A percentile compares a stretch with the other conserved stretches of the same genome.
Evolutionary conservation across 495 filamentous ascomycete genomes (phyloP).

Genomic region (Neurospora sp.): DNA sequence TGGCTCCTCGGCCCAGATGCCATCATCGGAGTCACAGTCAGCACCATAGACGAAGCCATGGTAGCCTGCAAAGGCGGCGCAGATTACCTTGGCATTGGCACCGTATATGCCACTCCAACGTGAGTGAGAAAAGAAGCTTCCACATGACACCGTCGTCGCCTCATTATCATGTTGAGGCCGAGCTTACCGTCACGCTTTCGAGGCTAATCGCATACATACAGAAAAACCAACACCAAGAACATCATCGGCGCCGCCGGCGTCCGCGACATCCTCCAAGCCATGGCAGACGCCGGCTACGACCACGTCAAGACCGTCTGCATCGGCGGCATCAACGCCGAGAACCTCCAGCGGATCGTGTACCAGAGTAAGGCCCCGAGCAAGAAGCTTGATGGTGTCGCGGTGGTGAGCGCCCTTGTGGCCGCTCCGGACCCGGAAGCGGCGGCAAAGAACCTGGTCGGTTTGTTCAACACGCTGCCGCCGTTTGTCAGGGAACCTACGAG

Average conservation of each 20-base stretch:
- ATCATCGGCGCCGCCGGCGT: conserved; percentile 78
- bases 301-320: conserved; percentile 60
- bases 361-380: conserved; percentile 45
- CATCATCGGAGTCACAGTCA: conserved; percentile 61
- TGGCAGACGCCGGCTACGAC: conserved; percentile 29
- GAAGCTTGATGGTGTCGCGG: conserved; percentile 65
- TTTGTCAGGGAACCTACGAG: conserved; percentile 54
- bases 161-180: neutral
- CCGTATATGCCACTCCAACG: conserved; percentile 77
- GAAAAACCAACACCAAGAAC: conserved; percentile 65
- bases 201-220: conserved; percentile 15
- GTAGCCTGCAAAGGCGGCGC: conserved; percentile 61
- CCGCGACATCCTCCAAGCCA: conserved; percentile 52
- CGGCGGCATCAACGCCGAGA: conserved; percentile 76
- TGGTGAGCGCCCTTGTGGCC: conserved; percentile 83
- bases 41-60: conserved; percentile 55
- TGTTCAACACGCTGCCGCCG: conserved; percentile 30
- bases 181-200: neutral
- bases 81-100: conserved; percentile 82
- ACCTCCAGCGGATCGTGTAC: conserved; percentile 62
- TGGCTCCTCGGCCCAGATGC: conserved; percentile 59
- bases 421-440: conserved; percentile 53
- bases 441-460: conserved; percentile 42
- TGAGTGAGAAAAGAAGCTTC: conserved; percentile 23
- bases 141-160: neutral